Evolutionary conservation across 768 basidiomycete genomes (phyloP).

Genomic region (Boletus eberwhitei): DNA sequence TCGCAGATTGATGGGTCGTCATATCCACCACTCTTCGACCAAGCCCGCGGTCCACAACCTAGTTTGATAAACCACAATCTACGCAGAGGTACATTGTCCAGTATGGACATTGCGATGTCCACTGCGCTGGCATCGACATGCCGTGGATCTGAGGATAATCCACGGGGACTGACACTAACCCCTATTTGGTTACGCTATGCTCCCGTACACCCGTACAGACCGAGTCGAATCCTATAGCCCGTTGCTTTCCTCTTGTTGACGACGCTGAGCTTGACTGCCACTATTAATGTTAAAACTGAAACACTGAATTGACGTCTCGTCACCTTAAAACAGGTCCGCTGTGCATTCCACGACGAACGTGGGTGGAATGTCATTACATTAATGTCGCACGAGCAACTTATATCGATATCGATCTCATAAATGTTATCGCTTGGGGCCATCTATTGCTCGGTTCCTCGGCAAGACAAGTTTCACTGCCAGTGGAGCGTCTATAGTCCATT

Average conservation of each 20-base stretch:
- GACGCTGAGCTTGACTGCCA: neutral
- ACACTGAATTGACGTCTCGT: slow-evolving; percentile 2
- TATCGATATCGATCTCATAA: slow-evolving; percentile 1
- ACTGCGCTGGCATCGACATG: neutral
- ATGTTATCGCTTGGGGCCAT: slow-evolving; percentile 1
- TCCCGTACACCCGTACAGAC: neutral
- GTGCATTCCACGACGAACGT: slow-evolving; percentile 8
- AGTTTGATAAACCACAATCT: neutral
- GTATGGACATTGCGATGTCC: neutral
- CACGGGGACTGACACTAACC: neutral
- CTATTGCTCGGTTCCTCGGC: slow-evolving; percentile 3
- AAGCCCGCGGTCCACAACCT: too few species aligned
- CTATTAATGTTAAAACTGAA: neutral
- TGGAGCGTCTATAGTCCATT: neutral
- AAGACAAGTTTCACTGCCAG: neutral
- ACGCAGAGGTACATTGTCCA: neutral
- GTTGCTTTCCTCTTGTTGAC: neutral
- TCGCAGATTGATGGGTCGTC: too few species aligned
- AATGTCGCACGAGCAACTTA: neutral
- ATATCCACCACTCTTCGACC: too few species aligned
- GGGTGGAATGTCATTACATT: slow-evolving; percentile 4
- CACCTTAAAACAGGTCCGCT: neutral
- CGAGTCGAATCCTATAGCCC: too few species aligned
- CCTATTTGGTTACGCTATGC: neutral
- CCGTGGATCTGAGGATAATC: neutral